Base-by-base conservation (phyloP, 208 protist species). In the Leishmania guyanensis region DNA sequence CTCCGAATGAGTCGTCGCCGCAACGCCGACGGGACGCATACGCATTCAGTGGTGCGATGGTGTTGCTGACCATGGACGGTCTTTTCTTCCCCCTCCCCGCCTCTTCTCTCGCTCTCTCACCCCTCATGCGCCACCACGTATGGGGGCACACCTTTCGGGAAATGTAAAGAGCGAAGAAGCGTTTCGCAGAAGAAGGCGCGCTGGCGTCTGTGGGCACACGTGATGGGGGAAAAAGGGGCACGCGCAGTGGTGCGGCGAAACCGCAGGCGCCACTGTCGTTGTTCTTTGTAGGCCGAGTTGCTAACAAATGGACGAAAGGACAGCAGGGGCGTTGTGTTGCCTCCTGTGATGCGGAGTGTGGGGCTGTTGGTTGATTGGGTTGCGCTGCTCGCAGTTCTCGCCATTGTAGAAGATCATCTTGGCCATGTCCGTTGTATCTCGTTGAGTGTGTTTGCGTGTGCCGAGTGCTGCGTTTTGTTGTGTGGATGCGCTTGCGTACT, bases 1-100 rank as follows among this genome's bases (percentile, higher is more conserved):
- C 78, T 60, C 80, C 3, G 56, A 88, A 29, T 86, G 20, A 77
- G 17, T 17, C 46, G 46, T 14, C 50, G 29, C 43, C n/a, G 48
- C 48, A 58, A 54, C 71, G 0, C 39, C 66, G 16, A 14, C 46
- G 3, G 12, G 5, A 50, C 14, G 39, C 66, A 14, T 48, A 22
- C 39, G 29, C 17, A 22, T 33, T 9, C 60, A 20, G 8, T 33
- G 39, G 6, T 33, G 14, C 1, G 39, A 29, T 17, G 66, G n/a
- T 48, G 66, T 8, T 50, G 39, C 39, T 6, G 20, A 1, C 12
- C 26, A n/a, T 50, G 68, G 3, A 71, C 53, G 6, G 10, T 36
- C 54, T 5, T 74, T 5, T 53, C 43, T 50, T 10, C 39, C 36
- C 22, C 17, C 22, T 26, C 50, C 29, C 6, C 10, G 2, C n/a